Base-by-base conservation (phyloP, 2,329 filamentous ascomycete genomes). In the Fonsecaea nubica region DNA sequence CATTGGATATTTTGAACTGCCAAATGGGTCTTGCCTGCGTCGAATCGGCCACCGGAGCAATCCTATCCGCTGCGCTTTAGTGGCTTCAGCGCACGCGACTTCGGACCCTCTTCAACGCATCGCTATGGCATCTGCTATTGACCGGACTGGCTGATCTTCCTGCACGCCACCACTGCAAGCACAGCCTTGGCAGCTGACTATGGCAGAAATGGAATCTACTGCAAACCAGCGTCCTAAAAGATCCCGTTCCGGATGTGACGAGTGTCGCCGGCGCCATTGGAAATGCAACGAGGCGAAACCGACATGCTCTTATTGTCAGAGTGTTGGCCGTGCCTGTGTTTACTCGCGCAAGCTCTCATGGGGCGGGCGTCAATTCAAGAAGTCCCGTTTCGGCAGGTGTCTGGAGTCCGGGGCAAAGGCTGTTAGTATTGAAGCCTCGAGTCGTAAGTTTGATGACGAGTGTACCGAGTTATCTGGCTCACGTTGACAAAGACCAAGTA, bases 251-350 rank as follows among this genome's bases (percentile, higher is more conserved):
- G 63, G 63, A 2, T 65, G 63, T 38, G 33, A 57, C 10, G 63
- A 65, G 36, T 65, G 63, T 38, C 63, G 63, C 35, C 56, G 63
- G 50, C 56, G 63, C 18, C 63, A 65, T 40, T 61, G 63, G 57
- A 65, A 61, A 40, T 65, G 63, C 38, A 61, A 61, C 52, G 63
- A 65, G n/a, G 58, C 33, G 18, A 65, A 61, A 55, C 63, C 63
- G 8, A 12, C 40, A 0, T 65, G 63, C 21, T 35, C 35, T 7
- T 65, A 60, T 50, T 65, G 63, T 38, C 21, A 56, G 21, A 57
- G 52, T 12, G 63, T 57, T 12, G 57, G 50, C 13, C 57, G 56
- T 13, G 10, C 35, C 30, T 65, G 63, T 30, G 38, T 61, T 13
- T 65, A 65, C 40, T 60, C 58, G 2, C 63, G 57, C 13, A 35